Evolutionary conservation across 2,329 filamentous ascomycete genomes (phyloP).

Genomic region (Curvularia spicifera): DNA sequence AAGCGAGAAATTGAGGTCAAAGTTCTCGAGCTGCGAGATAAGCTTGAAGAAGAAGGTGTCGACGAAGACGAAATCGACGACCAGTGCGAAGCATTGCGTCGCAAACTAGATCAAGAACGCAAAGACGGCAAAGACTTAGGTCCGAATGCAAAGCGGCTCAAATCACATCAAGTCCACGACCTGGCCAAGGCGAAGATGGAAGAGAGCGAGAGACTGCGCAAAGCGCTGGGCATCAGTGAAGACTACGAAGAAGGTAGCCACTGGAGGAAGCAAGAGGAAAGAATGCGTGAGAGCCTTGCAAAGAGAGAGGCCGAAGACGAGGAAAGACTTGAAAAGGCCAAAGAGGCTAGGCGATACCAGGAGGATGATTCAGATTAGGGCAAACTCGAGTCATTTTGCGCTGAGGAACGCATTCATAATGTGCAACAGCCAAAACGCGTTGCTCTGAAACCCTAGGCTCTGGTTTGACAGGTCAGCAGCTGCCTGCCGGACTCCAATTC

Average conservation of each 20-base stretch:
- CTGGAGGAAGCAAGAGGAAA: conserved; percentile 83
- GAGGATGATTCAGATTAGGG: conserved; percentile 42
- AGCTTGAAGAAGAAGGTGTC: conserved; percentile 87
- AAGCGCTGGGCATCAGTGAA: conserved; percentile 83
- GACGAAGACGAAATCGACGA: conserved; percentile 92
- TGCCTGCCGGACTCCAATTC: not conserved
- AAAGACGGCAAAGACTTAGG: conserved; percentile 45
- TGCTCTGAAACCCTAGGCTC: not conserved
- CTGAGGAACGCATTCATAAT: conserved; percentile 1
- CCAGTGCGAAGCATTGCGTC: conserved; percentile 69
- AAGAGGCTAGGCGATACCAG: conserved; percentile 33
- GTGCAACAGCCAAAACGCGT: not conserved
- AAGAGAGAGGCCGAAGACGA: conserved; percentile 50
- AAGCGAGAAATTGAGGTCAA: conserved; percentile 91
- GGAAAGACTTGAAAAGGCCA: conserved; percentile 30
- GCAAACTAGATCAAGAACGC: conserved; percentile 62
- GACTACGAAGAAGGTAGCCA: conserved; percentile 86
- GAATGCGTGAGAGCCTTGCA: conserved; percentile 55
- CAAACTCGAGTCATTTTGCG: not conserved
- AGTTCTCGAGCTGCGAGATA: conserved; percentile 87
- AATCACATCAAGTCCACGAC: conserved; percentile 94
- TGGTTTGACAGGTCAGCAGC: not conserved
- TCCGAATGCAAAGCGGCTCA: conserved; percentile 66
- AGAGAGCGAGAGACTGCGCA: conserved; percentile 87
- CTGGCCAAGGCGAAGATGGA: conserved; percentile 94